phyloP scores from a whole-genome alignment of 306 rosid species.

The Prunus padus region DNA sequence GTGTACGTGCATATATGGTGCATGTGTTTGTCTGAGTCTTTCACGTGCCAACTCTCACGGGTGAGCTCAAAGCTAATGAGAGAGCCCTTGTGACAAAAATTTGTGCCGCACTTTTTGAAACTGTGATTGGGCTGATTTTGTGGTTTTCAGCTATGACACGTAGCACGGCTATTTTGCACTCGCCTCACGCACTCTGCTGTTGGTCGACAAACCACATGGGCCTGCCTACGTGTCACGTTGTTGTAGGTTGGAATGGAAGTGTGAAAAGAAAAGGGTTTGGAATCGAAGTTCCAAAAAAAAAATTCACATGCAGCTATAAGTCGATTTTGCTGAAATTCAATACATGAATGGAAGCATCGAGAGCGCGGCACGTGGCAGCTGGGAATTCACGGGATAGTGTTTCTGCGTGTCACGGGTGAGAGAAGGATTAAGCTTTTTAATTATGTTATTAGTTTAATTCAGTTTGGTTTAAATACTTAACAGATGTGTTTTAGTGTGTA shows the following conservation, averaged over 20 bases:
- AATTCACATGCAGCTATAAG: slow-evolving; percentile 50
- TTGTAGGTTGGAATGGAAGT: background rate
- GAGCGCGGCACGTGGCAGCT: slow-evolving; percentile 42
- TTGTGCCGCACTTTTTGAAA: slow-evolving; percentile 28
- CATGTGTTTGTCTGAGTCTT: slow-evolving; percentile 42
- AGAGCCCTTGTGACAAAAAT: background rate
- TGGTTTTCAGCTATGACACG: slow-evolving; percentile 33
- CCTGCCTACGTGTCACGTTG: background rate
- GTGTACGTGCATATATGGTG: slow-evolving; percentile 27
- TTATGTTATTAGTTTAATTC: slow-evolving; percentile 11
- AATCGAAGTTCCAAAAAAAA: slow-evolving; percentile 30
- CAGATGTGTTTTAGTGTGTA: background rate
- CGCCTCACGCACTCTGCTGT: slow-evolving; percentile 19
- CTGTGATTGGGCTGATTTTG: slow-evolving; percentile 17
- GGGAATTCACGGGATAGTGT: slow-evolving; percentile 56
- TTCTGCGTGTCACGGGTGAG: slow-evolving; percentile 53
- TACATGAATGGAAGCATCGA: background rate
- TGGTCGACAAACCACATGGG: background rate
- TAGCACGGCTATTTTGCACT: slow-evolving; percentile 8
- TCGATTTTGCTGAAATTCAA: slow-evolving; percentile 36
- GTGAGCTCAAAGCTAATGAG: background rate
- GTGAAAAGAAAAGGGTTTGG: background rate
- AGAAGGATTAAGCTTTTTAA: slow-evolving; percentile 15
- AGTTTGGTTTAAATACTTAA: slow-evolving; percentile 22
- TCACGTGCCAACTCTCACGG: slow-evolving; percentile 55